Conservation (phyloP, 352 stramenopile species). For the Aphanomyces stellatus region DNA sequence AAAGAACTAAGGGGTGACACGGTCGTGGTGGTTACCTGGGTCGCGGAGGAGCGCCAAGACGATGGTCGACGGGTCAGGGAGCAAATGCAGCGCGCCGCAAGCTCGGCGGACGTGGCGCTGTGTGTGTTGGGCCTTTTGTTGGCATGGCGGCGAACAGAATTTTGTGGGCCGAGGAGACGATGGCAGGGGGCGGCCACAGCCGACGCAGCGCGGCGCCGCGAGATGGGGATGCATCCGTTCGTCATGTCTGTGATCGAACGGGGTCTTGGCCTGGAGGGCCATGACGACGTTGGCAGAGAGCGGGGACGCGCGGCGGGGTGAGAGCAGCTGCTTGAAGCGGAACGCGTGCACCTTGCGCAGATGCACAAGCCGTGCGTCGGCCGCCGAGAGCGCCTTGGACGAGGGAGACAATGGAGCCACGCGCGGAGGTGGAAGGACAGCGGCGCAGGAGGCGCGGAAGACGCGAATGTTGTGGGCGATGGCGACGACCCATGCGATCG, state of each 20-base stretch:
- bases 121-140: not conserved
- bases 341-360: constrained; percentile 16
- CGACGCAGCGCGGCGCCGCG: too few species aligned
- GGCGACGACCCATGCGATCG: not conserved
- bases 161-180: not conserved
- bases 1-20: not conserved
- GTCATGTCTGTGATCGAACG: not conserved
- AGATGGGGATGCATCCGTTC: too few species aligned
- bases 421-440: not conserved
- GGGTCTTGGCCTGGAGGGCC: not conserved
- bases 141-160: too few species aligned
- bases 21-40: not conserved
- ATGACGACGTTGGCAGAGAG: not conserved
- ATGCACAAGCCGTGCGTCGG: not conserved
- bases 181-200: not conserved
- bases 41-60: not conserved
- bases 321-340: constrained; percentile 2
- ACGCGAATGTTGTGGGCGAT: not conserved
- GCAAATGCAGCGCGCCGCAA: constrained; percentile 1
- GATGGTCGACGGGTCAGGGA: constrained; percentile 2
- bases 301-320: not conserved
- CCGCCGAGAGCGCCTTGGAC: not conserved
- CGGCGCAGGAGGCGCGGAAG: not conserved
- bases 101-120: not conserved
- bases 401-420: not conserved